Percentiles rank a stretch among this genome's conserved stretches.
phyloP scores from a whole-genome alignment of 768 basidiomycete species.

The Imleria badia region DNA sequence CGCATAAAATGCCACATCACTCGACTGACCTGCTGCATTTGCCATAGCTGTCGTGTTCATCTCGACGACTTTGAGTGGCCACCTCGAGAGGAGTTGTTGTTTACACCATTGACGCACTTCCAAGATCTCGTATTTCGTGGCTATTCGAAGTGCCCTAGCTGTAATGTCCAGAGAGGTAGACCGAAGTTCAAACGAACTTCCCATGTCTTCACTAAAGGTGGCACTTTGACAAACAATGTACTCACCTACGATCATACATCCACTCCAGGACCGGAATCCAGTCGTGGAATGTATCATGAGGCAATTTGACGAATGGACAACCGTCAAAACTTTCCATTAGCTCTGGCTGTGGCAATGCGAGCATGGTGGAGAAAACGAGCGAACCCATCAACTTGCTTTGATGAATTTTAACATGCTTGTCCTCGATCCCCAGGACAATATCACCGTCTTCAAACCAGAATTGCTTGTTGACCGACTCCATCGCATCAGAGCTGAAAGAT shows the following conservation, averaged over 20 bases:
- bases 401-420: slow-evolving; percentile 30
- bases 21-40: slow-evolving; percentile 32
- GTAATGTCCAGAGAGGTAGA: slow-evolving; percentile 25
- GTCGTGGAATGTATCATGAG: slow-evolving; percentile 25
- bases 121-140: slow-evolving; percentile 39
- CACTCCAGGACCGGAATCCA: slow-evolving; percentile 32
- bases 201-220: neutral
- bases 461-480: neutral
- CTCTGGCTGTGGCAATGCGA: slow-evolving; percentile 34
- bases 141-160: slow-evolving; percentile 30
- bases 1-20: neutral
- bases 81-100: slow-evolving; percentile 24
- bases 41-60: slow-evolving; percentile 31
- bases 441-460: slow-evolving; percentile 39
- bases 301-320: slow-evolving; percentile 31
- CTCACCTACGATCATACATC: slow-evolving; percentile 37
- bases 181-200: slow-evolving; percentile 26
- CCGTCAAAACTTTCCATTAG: slow-evolving; percentile 32
- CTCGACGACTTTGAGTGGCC: slow-evolving; percentile 29
- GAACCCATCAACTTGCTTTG: slow-evolving; percentile 18
- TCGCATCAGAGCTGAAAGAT: neutral
- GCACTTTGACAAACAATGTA: neutral
- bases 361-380: slow-evolving; percentile 36
- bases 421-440: slow-evolving; percentile 30
- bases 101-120: slow-evolving; percentile 28